Base-by-base conservation (phyloP, 2,329 filamentous ascomycete species). In the Lecanicillium sp. region DNA sequence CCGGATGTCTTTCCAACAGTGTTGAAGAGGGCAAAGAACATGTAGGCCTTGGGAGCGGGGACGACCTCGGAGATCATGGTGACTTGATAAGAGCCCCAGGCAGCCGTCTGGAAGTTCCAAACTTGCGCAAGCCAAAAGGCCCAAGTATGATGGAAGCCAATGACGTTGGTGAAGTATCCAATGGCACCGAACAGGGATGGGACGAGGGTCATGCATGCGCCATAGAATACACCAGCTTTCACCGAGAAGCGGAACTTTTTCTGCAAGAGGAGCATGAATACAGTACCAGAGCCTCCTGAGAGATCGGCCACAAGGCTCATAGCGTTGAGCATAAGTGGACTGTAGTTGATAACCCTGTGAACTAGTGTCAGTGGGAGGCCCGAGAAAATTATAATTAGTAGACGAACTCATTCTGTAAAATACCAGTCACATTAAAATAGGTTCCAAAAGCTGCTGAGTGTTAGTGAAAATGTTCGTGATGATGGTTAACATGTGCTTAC, bases 61-160 rank as follows among this genome's bases (percentile, higher is more conserved):
- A 47, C 47, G 14, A 50, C 47, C 25, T 50, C 48, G 13, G 48
- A 49, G 27, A 50, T 49, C 48, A 50, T 50, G 22, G 44, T 49
- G 29, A 46, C 42, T n/a, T 48, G 41, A 18, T 48, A 48, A 1
- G 28, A 35, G 9, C 46, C 46, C 46, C 46, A 48, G 16, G 40
- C 41, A 2, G 41, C 41, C 4, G 42, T 44, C 20, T 41, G 33
- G 30, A 47, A 41, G 29, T 48, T 48, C 46, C 46, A 50, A 9
- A 29, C 35, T 33, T 49, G 41, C 4, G 41, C 44, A 9, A 44
- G 28, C 48, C 48, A 50, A 30, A 50, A 45, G 27, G 46, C 43
- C 42, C 43, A 43, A 3, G 38, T 32, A 28, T 49, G 31, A 14
- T 49, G 43, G 34, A 49, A 50, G 4, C 48, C 48, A 29, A 49